A percentile compares a stretch with the other conserved stretches of the same genome.
Evolutionary conservation across 345 rosid genomes (phyloP).

Genomic region (Carallia pectinifolia): DNA sequence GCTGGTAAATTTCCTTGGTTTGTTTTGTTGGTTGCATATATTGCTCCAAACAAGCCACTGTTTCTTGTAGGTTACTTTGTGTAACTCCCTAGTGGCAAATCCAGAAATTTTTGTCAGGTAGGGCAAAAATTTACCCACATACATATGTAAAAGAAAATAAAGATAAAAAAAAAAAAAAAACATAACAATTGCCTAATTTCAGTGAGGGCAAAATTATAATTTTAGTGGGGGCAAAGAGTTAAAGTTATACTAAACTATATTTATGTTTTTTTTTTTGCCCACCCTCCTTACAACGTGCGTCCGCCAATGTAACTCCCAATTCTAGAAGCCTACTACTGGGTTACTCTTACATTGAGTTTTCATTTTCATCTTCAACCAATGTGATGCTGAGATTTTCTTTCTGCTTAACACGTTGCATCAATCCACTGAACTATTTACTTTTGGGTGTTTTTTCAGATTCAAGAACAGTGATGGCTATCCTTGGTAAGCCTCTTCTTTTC

Average conservation of each 20-base stretch:
- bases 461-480: conserved; percentile 98
- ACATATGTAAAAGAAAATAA: too few species aligned
- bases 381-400: not conserved
- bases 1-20: not conserved
- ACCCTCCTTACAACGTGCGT: too few species aligned
- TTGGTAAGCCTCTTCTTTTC: conserved; percentile 52
- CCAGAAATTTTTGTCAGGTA: too few species aligned
- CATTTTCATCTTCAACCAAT: not conserved
- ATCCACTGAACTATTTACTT: not conserved
- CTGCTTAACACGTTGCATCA: not conserved
- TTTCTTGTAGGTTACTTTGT: not conserved
- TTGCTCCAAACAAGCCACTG: not conserved
- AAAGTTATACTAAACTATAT: too few species aligned
- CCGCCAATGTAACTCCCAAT: not conserved
- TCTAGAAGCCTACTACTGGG: not conserved
- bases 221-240: too few species aligned
- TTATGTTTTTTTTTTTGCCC: too few species aligned
- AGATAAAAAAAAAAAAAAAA: too few species aligned
- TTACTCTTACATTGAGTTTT: not conserved
- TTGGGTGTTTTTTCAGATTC: conserved; percentile 61
- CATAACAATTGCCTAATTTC: too few species aligned
- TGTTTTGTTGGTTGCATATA: not conserved
- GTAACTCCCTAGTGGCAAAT: not conserved
- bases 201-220: too few species aligned
- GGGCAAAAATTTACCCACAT: too few species aligned